Percentiles rank a stretch among this genome's conserved stretches.
These are phyloP conservation scores for Protostelium mycophagum DNA, from an alignment of 78 protist genomes.

Conservation along the genomic window DNA sequence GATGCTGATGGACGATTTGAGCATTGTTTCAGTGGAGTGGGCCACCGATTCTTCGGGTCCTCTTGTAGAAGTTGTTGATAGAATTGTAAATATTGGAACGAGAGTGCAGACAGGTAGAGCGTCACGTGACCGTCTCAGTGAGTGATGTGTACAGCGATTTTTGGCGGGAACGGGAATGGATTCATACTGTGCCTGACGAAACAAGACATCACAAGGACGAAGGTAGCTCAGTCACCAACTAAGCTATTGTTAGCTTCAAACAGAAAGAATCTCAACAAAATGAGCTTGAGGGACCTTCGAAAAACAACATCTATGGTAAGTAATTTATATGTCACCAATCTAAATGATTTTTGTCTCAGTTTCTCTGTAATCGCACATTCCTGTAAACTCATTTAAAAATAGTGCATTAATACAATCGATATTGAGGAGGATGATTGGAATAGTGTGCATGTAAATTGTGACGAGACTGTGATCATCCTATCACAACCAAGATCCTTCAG, in stretches of 20 bases:
- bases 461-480: not conserved
- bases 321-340: no score
- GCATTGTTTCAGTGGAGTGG: not conserved
- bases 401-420: not conserved
- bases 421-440: not conserved
- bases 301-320: not conserved
- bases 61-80: no score
- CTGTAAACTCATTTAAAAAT: not conserved
- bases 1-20: not conserved
- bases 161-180: no score
- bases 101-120: no score
- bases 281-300: not conserved
- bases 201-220: not conserved
- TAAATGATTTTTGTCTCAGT: no score
- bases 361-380: not conserved
- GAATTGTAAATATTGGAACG: no score
- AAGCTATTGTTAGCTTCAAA: not conserved
- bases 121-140: no score
- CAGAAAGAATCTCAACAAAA: not conserved
- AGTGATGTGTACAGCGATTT: no score
- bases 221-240: not conserved
- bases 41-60: no score
- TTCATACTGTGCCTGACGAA: not conserved
- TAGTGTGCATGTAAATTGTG: not conserved
- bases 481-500: not conserved